Base-by-base conservation (phyloP, 306 rosid genomes). In the Cucurbita maxima region DNA sequence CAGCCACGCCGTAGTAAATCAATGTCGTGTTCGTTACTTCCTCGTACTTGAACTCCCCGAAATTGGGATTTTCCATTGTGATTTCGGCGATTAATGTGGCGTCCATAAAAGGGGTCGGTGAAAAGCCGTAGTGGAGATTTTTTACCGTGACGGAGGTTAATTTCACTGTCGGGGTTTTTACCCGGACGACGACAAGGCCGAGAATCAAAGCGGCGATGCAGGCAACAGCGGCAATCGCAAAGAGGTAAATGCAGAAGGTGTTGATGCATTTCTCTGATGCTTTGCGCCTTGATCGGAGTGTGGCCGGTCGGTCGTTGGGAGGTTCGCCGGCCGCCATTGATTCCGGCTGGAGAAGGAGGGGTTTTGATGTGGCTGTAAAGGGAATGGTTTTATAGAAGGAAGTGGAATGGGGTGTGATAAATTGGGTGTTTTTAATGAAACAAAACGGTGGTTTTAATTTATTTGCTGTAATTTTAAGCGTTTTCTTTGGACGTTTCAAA, bases 101-200 rank as follows among this genome's bases (percentile, higher is more conserved):
- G 10, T 58, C 40, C 67, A 74, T n/a, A 43, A 59, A 59, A 5
- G 70, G 56, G 10, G 5, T 7, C n/a, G 70, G 71, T 10, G 70
- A 74, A 34, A 47, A 44, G 56, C 57, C 77, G 58, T 58, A 74
- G n/a, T 45, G 22, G 15, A 74, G 71, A 59, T 59, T 30, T 51
- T 30, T 59, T 53, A 74, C 16, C 38, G 47, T 16, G 25, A 59
- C 58, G 10, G 47, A 59, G 48, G 56, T 58, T 37, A 74, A 10
- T 10, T 58, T 43, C 15, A 58, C 69, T 0, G 57, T 45, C 1
- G 77, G 77, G n/a, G 1, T 30, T 52, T 22, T 71, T 2, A 71
- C 75, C 3, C 75, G 75, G 40, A 51, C 44, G 22, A 71, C 58
- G 43, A 36, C n/a, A 1, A 72, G 52, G 48, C 75, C 37, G 16